Base-by-base conservation (phyloP, 768 basidiomycete genomes). In the Gloeostereum incarnatum region DNA sequence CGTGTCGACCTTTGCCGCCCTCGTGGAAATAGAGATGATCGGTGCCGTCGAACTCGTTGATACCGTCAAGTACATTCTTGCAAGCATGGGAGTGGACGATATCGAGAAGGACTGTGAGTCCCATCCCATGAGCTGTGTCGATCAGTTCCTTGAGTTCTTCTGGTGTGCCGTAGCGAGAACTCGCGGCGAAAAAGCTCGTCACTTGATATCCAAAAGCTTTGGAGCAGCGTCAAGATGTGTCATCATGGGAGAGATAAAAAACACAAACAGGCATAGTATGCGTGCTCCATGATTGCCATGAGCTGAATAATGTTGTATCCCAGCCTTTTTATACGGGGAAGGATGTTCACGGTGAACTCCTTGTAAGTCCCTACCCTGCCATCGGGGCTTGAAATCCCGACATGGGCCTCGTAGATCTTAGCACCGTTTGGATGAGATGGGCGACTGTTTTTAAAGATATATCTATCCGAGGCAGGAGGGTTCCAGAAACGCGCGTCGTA, bases 401-500 rank as follows among this genome's bases (percentile, higher is more conserved):
- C 92, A 53, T 99, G 96, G 0, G 93, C 96, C 55, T 99, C 96
- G 53, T 99, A 99, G 42, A 99, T 92, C 46, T 81, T 80, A 31
- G 79, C 55, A 24, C 79, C 69, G 13, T 63, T 62, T 9, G 83
- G 81, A 42, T 78, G 74, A 0, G 73, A 66, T 8, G 88, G 89
- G 7, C 74, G 68, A 31, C 71, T 42, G 55, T 97, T 68, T 56
- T 90, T 94, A 66, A 94, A 94, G 20, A 67, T 64, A 65, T 97
- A 96, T 34, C 54, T 63, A 45, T 87, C 64, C 18, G 69, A 62
- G 27, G 63, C 52, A 14, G 89, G 81, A 1, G 96, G 96, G 57
- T 98, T 97, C 96, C 96, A 99, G 62, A 99, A 96, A n/a, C 89
- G 80, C 14, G 90, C 88, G 44, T 99, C 96, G 57, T 94, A 99